phyloP scores from a whole-genome alignment of 768 basidiomycete species.

The Dendrothele bispora region DNA sequence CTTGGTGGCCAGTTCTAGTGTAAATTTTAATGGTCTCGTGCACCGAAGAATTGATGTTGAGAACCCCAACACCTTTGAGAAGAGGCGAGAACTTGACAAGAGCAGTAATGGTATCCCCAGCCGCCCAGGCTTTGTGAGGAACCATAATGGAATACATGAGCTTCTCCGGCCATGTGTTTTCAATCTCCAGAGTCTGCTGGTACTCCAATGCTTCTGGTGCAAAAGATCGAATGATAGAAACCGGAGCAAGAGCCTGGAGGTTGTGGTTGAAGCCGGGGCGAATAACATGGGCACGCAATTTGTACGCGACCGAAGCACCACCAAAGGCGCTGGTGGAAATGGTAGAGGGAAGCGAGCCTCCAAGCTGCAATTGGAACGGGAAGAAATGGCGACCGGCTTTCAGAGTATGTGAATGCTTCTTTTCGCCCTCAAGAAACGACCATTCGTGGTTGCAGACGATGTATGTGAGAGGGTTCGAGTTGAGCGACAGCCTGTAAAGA shows the following conservation, averaged over 20 bases:
- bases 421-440: conserved; percentile 89
- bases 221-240: conserved; percentile 74
- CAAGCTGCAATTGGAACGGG: conserved; percentile 87
- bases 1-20: conserved; percentile 53
- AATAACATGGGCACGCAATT: conserved; percentile 81
- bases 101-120: conserved; percentile 81
- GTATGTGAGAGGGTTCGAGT: conserved; percentile 50
- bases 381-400: conserved; percentile 95
- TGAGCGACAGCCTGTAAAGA: conserved; percentile 38
- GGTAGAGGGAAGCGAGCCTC: conserved; percentile 82
- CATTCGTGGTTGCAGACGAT: conserved; percentile 82
- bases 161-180: conserved; percentile 97
- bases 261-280: conserved; percentile 75
- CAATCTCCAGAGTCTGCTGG: conserved; percentile 92
- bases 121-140: conserved; percentile 95
- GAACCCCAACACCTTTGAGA: conserved; percentile 77
- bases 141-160: conserved; percentile 94
- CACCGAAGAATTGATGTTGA: conserved; percentile 64
- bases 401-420: conserved; percentile 78
- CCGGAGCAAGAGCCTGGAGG: conserved; percentile 58
- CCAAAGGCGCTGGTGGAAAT: conserved; percentile 55
- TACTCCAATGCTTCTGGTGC: conserved; percentile 86
- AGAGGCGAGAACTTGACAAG: conserved; percentile 87
- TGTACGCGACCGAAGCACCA: conserved; percentile 78
- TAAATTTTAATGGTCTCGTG: conserved; percentile 73